Conservation (phyloP, 2,329 filamentous ascomycete species). For the Trichoderma hamatum region DNA sequence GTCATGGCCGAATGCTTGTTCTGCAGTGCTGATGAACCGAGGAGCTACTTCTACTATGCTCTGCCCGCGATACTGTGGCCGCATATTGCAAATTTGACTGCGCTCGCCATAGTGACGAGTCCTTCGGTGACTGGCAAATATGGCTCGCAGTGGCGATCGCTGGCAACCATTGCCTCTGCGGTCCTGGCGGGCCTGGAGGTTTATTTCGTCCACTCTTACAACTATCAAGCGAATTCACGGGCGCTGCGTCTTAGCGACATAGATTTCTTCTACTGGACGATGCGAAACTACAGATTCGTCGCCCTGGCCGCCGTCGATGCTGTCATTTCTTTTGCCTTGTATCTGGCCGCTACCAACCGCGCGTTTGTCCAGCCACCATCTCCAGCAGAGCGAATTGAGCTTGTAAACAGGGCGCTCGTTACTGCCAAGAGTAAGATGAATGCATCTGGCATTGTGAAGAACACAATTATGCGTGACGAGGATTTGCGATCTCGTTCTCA, state of each 20-base stretch:
- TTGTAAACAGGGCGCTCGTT: slow-evolving; percentile 58
- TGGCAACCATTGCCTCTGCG: slow-evolving; percentile 66
- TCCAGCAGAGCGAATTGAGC: slow-evolving; percentile 68
- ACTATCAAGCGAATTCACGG: slow-evolving; percentile 64
- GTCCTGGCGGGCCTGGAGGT: slow-evolving; percentile 65
- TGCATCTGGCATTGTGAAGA: slow-evolving; percentile 75
- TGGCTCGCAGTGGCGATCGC: slow-evolving; percentile 68
- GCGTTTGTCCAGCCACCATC: slow-evolving; percentile 68
- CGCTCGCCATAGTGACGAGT: slow-evolving; percentile 75
- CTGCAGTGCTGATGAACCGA: slow-evolving; percentile 71
- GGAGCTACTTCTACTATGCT: slow-evolving; percentile 78
- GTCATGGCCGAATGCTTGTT: slow-evolving; percentile 78
- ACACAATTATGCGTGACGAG: slow-evolving; percentile 75
- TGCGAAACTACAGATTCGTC: slow-evolving; percentile 64
- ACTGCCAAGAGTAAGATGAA: slow-evolving; percentile 67
- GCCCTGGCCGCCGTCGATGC: slow-evolving; percentile 67
- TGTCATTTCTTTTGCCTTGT: slow-evolving; percentile 67
- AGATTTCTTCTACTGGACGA: slow-evolving; percentile 72
- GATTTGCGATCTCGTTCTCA: slow-evolving; percentile 67
- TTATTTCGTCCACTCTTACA: slow-evolving; percentile 66
- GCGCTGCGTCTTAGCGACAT: slow-evolving; percentile 65
- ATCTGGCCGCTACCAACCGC: slow-evolving; percentile 77
- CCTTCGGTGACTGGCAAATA: slow-evolving; percentile 64
- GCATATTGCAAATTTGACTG: slow-evolving; percentile 77
- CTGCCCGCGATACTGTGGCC: slow-evolving; percentile 72